Evolutionary conservation across 805 yeast species (phyloP).

Genomic region (Nakazawaea anatomiae): DNA sequence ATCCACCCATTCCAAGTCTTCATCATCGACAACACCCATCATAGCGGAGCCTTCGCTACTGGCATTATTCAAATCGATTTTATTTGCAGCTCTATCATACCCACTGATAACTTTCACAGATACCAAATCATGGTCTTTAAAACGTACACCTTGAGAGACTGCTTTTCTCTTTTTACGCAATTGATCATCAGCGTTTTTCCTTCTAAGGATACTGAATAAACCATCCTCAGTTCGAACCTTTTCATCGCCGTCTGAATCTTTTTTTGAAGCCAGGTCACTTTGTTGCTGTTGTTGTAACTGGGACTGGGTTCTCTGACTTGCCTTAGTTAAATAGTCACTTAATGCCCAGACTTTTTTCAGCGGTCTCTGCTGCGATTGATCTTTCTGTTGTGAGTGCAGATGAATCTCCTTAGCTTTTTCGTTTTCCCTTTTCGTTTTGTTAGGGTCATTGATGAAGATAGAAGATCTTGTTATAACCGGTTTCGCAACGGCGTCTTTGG

Average conservation of each 20-base stretch:
- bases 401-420: background rate
- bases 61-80: background rate
- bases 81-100: background rate
- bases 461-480: background rate
- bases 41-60: constrained; percentile 1
- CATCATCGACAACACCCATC: constrained; percentile 6
- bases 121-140: constrained; percentile 8
- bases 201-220: constrained; percentile 7
- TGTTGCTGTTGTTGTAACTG: background rate
- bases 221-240: background rate
- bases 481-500: background rate
- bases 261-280: background rate
- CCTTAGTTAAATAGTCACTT: constrained; percentile 1
- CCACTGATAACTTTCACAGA: background rate
- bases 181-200: background rate
- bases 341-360: constrained; percentile 4
- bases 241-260: background rate
- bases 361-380: background rate
- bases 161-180: constrained; percentile 1
- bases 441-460: constrained; percentile 6
- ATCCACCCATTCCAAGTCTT: constrained; percentile 2
- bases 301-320: background rate
- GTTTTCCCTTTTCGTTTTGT: background rate
- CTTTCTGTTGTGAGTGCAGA: background rate
- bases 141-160: constrained; percentile 6